Evolutionary conservation across 1,284 basidiomycete species (phyloP), one percentile per base, ranked within the genome.

Genomic region (Ceratobasidium sp.): DNA sequence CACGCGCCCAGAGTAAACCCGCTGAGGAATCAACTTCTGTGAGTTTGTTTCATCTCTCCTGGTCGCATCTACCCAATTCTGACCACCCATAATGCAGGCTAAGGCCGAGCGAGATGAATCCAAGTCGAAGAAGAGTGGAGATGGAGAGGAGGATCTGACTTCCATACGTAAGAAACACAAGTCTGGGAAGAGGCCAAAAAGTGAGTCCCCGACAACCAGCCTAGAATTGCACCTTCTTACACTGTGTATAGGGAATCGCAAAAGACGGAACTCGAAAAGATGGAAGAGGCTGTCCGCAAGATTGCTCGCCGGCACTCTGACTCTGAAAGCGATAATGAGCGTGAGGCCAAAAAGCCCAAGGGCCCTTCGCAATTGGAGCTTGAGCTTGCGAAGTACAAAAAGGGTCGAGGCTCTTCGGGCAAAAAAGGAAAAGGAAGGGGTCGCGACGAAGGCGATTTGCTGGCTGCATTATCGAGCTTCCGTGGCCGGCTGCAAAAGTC

Each of bases 261-360:
- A 29, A 85, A 88, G 75, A 83, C 86, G 4, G 91, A 96, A 77
- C 95, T 97, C 69, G 90, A 88, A 74, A 87, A 86, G 73, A 92
- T 97, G 85, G 92, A 97, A 78, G 88, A 87, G 2, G 91, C 94
- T 64, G 90, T 98, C 69, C 88, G 91, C 29, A 89, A 86, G 73
- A 83, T 95, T 8, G 83, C 84, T 25, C 84, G 84, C 68, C 82
- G 82, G 58, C 82, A 83, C 8, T 82, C 79, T 10, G 80, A 78
- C 27, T 73, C 74, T 20, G 85, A 85, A 60, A 86, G 84, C 70
- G 88, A 88, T 65, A 86, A 89, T 13, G 86, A 87, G 70, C 80
- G 75, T 5, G 76, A 78, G 38, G 81, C 78, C 72, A 91, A 89
- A 80, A 88, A 88, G 74, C 76, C 78, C 15, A 74, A 77, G 67